Percentiles rank a stretch among this genome's conserved stretches.
Conservation (phyloP, 768 basidiomycete genomes). For the Tubosaeta sp. region DNA sequence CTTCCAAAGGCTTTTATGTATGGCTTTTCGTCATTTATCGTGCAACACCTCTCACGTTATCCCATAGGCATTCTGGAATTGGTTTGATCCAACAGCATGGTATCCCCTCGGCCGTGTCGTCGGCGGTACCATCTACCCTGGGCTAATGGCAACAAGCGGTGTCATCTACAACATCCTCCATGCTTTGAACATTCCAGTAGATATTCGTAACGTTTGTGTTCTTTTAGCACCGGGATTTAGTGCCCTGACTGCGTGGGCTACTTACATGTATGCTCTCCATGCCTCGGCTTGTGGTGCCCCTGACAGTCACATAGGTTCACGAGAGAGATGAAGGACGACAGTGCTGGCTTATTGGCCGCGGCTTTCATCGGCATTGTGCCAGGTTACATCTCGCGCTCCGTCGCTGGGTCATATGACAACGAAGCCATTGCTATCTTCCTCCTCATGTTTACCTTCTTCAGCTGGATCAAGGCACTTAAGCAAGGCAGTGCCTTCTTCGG, state of each 20-base stretch:
- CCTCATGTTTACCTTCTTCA: constrained; percentile 98
- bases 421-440: constrained; percentile 99
- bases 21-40: constrained; percentile 26
- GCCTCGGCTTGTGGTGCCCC: neutral
- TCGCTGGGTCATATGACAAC: constrained; percentile 99
- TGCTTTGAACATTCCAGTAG: constrained; percentile 88
- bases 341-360: constrained; percentile 94
- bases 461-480: constrained; percentile 96
- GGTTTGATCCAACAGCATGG: constrained; percentile 99
- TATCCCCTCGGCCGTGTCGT: constrained; percentile 98
- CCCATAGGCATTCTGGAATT: constrained; percentile 97
- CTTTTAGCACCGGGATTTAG: constrained; percentile 96
- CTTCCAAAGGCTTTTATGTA: constrained; percentile 94
- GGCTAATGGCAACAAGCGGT: constrained; percentile 96
- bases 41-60: constrained; percentile 4
- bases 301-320: constrained; percentile 67
- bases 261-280: constrained; percentile 70
- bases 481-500: constrained; percentile 90
- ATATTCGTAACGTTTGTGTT: constrained; percentile 96
- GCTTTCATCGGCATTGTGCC: constrained; percentile 98
- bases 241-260: constrained; percentile 93
- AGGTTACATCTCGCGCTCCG: constrained; percentile 97
- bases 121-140: constrained; percentile 97
- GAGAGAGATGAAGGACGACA: constrained; percentile 91
- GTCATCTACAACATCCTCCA: constrained; percentile 93